Evolutionary conservation across 164 flowering plant genomes (phyloP), one percentile per base, ranked within the genome.

Genomic region (Protea cynaroides): DNA sequence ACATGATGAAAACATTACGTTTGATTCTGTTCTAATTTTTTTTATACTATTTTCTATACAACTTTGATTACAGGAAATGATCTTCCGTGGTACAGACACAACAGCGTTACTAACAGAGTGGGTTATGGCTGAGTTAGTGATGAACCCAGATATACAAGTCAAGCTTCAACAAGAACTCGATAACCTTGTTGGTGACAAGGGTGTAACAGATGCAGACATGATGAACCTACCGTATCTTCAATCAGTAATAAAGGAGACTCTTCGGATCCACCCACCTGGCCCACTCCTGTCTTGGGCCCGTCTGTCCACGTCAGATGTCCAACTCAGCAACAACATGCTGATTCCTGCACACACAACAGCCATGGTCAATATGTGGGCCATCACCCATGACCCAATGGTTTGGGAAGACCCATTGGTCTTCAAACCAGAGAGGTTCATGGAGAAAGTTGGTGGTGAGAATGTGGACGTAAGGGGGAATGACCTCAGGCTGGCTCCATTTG

Each of bases 331-430:
- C 66, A 81, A 83, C 57, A 77, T 80, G 82, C 47, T 76, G 62
- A 51, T 84, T 2, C 88, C 88, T 0, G 69, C 78, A 6, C 46
- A 64, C 51, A 80, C 88, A 0, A 82, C 85, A 0, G 88, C 86
- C 34, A 78, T 82, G 88, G 86, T 82, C 50, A 84, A 84, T 78
- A 84, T 84, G 85, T 84, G 88, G 88, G 80, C 88, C 73, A 84
- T 84, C 46, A 74, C 81, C 10, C 80, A 77, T 56, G 84, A 84
- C 78, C 50, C 74, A 0, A 10, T 23, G 5, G 71, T 80, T 25
- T 84, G 88, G 88, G 51, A 47, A 17, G 72, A 78, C 43, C 79
- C 88, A 2, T 38, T 18, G 24, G 71, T 2, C 44, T 84, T 80
- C 75, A 63, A 47, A 49, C 88, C 86, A 0, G 84, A 79, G 61